Conservation (phyloP, 2,329 filamentous ascomycete species). For the Phialocephala sp. region DNA sequence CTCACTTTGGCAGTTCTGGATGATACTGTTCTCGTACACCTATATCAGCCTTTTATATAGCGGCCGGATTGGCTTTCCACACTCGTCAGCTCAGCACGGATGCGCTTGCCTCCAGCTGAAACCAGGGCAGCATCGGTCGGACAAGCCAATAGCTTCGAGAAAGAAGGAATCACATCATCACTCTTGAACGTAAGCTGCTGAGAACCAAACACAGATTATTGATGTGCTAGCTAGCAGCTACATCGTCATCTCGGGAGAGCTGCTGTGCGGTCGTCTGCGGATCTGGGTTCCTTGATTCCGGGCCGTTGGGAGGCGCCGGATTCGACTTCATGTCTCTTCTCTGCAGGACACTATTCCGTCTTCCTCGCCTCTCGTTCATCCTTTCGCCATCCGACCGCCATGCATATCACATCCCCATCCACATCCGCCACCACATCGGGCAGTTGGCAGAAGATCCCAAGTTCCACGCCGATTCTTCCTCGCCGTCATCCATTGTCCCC, state of each 20-base stretch:
- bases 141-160: slow-evolving; percentile 24
- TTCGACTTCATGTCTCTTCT: background rate
- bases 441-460: background rate
- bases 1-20: slow-evolving; percentile 16
- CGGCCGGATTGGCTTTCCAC: background rate
- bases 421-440: background rate
- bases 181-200: slow-evolving; percentile 1
- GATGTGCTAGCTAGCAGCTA: background rate
- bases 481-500: slow-evolving; percentile 11
- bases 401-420: background rate
- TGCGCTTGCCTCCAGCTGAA: slow-evolving; percentile 21
- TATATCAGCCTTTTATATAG: slow-evolving; percentile 22
- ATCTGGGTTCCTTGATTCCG: slow-evolving; percentile 2
- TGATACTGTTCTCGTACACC: slow-evolving; percentile 21
- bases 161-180: slow-evolving; percentile 13
- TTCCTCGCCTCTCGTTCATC: slow-evolving; percentile 1
- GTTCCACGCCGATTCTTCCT: slow-evolving; percentile 4
- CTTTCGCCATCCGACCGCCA: slow-evolving; percentile 8
- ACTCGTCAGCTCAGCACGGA: slow-evolving; percentile 19
- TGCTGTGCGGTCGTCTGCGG: background rate
- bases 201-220: slow-evolving; percentile 7
- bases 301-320: background rate
- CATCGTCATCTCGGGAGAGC: slow-evolving; percentile 2
- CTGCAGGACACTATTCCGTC: background rate
- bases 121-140: slow-evolving; percentile 14